Percentiles rank a stretch among this genome's conserved stretches.
These are phyloP conservation scores for Lagerstroemia speciosa DNA, from an alignment of 345 rosid species.

Conservation along the genomic window DNA sequence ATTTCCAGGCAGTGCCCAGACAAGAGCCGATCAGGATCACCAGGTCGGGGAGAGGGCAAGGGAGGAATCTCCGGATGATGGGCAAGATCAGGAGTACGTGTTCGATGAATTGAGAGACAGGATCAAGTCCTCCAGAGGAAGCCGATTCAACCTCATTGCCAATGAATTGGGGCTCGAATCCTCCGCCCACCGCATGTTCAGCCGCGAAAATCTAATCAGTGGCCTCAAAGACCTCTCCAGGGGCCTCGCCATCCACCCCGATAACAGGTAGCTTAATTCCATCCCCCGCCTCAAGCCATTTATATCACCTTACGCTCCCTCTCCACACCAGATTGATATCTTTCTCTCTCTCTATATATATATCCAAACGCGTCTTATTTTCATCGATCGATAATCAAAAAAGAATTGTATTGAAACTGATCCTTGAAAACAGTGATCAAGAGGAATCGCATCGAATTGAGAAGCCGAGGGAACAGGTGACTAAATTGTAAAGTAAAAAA, in stretches of 20 bases:
- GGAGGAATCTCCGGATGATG: not conserved
- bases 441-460: no score
- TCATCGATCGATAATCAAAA: no score
- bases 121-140: constrained; percentile 32
- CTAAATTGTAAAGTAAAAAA: no score
- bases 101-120: constrained; percentile 34
- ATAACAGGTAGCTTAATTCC: constrained; percentile 46
- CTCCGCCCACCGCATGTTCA: constrained; percentile 21
- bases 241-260: constrained; percentile 61
- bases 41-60: not conserved
- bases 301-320: no score
- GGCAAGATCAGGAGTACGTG: constrained; percentile 19
- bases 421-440: no score
- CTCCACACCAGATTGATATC: no score
- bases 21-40: not conserved
- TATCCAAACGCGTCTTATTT: no score
- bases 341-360: no score
- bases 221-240: constrained; percentile 49
- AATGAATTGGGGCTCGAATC: constrained; percentile 32
- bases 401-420: no score
- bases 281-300: not conserved
- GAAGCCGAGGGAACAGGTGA: no score
- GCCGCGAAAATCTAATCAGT: constrained; percentile 26
- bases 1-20: not conserved
- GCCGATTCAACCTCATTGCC: constrained; percentile 37